phyloP scores from a whole-genome alignment of 768 basidiomycete species.

The Lactifluus hygrophoroides region DNA sequence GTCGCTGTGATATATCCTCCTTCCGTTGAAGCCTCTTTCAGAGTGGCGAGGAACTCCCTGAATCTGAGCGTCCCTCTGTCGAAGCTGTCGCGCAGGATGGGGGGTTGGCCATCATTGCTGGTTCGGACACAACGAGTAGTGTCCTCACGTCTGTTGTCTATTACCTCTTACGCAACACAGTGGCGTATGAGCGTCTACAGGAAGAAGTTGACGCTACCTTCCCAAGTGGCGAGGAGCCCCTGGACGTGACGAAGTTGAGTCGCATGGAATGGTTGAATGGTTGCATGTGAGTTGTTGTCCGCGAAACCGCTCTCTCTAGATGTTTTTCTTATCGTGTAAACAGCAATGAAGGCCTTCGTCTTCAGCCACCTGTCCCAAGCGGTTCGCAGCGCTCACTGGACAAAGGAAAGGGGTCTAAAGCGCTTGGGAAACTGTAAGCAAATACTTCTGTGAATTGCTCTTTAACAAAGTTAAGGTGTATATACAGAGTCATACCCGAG shows the following conservation, averaged over 20 bases:
- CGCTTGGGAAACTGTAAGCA: constrained; percentile 3
- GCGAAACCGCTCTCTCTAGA: neutral
- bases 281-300: constrained; percentile 11
- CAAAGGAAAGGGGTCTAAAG: constrained; percentile 28
- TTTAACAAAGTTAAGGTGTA: neutral
- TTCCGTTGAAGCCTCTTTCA: neutral
- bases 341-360: constrained; percentile 44
- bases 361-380: constrained; percentile 42
- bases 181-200: constrained; percentile 9
- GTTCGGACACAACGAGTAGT: constrained; percentile 36
- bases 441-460: too few relatives aligned
- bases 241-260: constrained; percentile 9
- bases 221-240: constrained; percentile 9
- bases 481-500: constrained; percentile 10
- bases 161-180: constrained; percentile 30
- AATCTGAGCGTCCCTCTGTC: constrained; percentile 2
- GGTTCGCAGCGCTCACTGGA: constrained; percentile 37
- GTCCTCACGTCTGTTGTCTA: constrained; percentile 29
- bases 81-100: constrained; percentile 29
- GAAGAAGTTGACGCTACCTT: constrained; percentile 13
- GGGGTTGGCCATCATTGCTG: constrained; percentile 33
- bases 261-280: constrained; percentile 14
- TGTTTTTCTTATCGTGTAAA: neutral
- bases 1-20: neutral
- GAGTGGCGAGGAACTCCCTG: constrained; percentile 11